Evolutionary conservation across 208 protist genomes (phyloP), one percentile per base, ranked within the genome.

Genomic region (Leishmania mexicana): DNA sequence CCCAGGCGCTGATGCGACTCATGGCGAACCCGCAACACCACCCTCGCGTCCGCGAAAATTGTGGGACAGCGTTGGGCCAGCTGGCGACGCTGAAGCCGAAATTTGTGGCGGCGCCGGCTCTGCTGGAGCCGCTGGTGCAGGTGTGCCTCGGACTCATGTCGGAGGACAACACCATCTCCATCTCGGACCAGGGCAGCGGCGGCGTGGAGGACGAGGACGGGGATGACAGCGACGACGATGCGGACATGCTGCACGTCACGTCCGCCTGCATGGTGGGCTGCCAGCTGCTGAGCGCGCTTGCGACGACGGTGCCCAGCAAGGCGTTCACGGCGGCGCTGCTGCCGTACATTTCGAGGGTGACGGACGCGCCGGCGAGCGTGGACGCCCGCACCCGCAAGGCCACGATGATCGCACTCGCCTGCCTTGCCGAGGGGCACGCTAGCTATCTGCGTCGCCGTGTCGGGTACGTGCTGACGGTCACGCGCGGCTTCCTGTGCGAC

Each of bases 371-470:
- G 45, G 71, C 82, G 31, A 80, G 40, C 68, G 81, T 75, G 4
- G 75, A 78, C 68, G 73, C 83, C 67, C 85, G 87, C 54, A 86
- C 83, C 51, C 85, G 90, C 47, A 97, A 97, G 86, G 91, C 95
- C 11, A 83, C 90, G 70, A 92, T 97, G 76, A 68, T 98, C 58
- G 92, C 92, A 17, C 83, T 98, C 62, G 90, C 92, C 0, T 91
- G 86, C 70, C 64, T 96, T 31, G 90, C 89, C 35, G 91, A 95
- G 82, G 89, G 92, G 47, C 90, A 92, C 83, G 49, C 90, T 0
- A 89, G 87, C 58, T 95, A 90, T 78, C 80, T 98, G 70, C 92
- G 93, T 60, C 91, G 92, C 40, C 85, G 93, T 21, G 88, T 98
- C 28, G 82, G 81, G 57, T 92, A 92, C 79, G 89, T 98, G 62